Evolutionary conservation across 805 yeast species (phyloP).

Genomic region (Ogataea paraovalis): DNA sequence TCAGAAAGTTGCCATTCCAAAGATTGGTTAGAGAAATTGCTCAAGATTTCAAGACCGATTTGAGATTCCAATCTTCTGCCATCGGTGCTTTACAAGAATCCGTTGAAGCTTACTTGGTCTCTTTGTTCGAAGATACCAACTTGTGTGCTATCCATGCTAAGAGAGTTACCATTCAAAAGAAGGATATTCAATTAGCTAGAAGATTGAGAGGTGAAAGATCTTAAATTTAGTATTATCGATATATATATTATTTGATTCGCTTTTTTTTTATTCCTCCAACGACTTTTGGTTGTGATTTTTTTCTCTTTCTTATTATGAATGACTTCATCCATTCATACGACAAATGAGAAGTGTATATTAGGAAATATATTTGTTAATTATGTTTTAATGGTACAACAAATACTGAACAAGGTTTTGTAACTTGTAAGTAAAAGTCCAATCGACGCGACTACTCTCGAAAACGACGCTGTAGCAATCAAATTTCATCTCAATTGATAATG

Average conservation of each 20-base stretch:
- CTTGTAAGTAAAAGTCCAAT: no score
- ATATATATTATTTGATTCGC: slow-evolving; percentile 6
- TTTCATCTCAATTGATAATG: neutral
- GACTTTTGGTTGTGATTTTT: slow-evolving; percentile 3
- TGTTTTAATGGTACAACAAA: slow-evolving; percentile 1
- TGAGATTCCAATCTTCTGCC: slow-evolving; percentile 96
- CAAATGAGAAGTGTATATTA: slow-evolving; percentile 18
- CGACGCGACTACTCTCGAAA: neutral
- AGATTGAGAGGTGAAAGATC: slow-evolving; percentile 97
- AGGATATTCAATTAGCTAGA: slow-evolving; percentile 96
- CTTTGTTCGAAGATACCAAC: slow-evolving; percentile 95
- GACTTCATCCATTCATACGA: no score
- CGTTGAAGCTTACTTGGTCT: slow-evolving; percentile 95
- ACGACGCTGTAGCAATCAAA: neutral
- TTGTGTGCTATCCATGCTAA: slow-evolving; percentile 98
- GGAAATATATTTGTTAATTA: slow-evolving; percentile 15
- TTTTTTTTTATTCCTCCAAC: slow-evolving; percentile 13
- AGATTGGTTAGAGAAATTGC: slow-evolving; percentile 95
- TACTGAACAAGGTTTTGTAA: no score
- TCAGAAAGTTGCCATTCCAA: slow-evolving; percentile 96
- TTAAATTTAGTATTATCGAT: slow-evolving; percentile 32
- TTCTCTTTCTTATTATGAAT: neutral
- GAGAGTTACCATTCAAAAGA: slow-evolving; percentile 98
- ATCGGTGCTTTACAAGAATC: slow-evolving; percentile 98
- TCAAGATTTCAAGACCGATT: slow-evolving; percentile 87